Conservation (phyloP, 2,329 filamentous ascomycete species). For the Microascus cirrosus region DNA sequence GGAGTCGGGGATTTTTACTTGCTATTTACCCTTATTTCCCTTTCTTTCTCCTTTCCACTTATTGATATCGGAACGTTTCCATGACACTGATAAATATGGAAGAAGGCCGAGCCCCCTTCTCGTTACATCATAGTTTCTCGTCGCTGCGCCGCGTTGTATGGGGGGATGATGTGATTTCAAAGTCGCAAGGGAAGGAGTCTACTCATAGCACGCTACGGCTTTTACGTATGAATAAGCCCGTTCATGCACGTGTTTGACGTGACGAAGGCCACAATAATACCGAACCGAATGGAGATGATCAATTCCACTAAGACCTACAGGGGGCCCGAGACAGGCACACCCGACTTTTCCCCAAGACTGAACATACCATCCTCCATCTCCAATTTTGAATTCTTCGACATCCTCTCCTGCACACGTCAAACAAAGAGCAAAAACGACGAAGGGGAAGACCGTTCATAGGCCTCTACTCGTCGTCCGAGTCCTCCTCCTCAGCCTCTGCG, state of each 20-base stretch:
- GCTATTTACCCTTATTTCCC: too few relatives aligned
- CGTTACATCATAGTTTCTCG: too few relatives aligned
- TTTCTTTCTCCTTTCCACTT: too few relatives aligned
- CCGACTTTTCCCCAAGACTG: not conserved
- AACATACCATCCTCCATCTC: not conserved
- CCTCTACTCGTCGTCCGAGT: constrained; percentile 16
- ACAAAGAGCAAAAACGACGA: not conserved
- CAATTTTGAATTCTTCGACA: not conserved
- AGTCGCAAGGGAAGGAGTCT: too few relatives aligned
- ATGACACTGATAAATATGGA: too few relatives aligned
- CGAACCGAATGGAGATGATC: not conserved
- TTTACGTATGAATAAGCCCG: not conserved
- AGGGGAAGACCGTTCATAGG: not conserved
- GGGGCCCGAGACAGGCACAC: not conserved
- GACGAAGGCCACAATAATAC: not conserved
- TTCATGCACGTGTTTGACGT: not conserved
- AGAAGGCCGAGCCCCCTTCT: too few relatives aligned
- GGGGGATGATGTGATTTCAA: too few relatives aligned
- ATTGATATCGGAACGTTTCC: too few relatives aligned
- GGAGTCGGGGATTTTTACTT: too few relatives aligned
- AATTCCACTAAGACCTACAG: not conserved
- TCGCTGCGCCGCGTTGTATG: too few relatives aligned
- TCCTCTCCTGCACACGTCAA: not conserved
- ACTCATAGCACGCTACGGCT: not conserved
- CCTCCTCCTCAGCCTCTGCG: constrained; percentile 66